Percentiles rank a stretch among this genome's conserved stretches.
Evolutionary conservation across 2,329 filamentous ascomycete genomes (phyloP).

Genomic region (Ploettnerulaceae sp.): DNA sequence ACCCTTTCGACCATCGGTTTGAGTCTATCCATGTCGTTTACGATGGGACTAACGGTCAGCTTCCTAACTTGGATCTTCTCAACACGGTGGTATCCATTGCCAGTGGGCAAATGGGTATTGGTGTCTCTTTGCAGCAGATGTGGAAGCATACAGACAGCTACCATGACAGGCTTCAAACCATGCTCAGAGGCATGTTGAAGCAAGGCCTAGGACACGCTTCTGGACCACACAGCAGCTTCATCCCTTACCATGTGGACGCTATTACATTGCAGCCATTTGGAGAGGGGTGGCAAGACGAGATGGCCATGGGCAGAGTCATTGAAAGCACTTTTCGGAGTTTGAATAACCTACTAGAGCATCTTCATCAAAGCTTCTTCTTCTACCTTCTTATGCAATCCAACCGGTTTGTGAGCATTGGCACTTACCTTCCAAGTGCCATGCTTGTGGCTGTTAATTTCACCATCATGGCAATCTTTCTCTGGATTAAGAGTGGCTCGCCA

Average conservation of each 20-base stretch:
- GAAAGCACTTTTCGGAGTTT: constrained; percentile 89
- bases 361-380: constrained; percentile 99
- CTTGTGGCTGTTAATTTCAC: constrained; percentile 90
- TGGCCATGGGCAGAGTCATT: constrained; percentile 83
- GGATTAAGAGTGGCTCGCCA: constrained; percentile 73
- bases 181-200: constrained; percentile 87
- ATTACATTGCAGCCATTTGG: constrained; percentile 89
- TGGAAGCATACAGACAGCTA: constrained; percentile 73
- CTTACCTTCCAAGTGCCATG: constrained; percentile 97
- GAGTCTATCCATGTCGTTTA: constrained; percentile 88
- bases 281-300: constrained; percentile 94
- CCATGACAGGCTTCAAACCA: constrained; percentile 74
- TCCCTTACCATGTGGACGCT: constrained; percentile 95
- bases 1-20: constrained; percentile 78
- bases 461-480: constrained; percentile 90
- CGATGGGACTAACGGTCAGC: constrained; percentile 90
- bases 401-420: constrained; percentile 95
- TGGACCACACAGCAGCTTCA: constrained; percentile 91
- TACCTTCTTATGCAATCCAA: constrained; percentile 89
- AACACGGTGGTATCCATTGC: constrained; percentile 90
- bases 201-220: constrained; percentile 86
- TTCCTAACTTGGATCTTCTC: constrained; percentile 92
- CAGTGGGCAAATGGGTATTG: constrained; percentile 86
- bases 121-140: constrained; percentile 79
- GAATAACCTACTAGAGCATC: constrained; percentile 93